Evolutionary conservation across 495 filamentous ascomycete species (phyloP).

Genomic region (Hypomontagnella monticulosa): DNA sequence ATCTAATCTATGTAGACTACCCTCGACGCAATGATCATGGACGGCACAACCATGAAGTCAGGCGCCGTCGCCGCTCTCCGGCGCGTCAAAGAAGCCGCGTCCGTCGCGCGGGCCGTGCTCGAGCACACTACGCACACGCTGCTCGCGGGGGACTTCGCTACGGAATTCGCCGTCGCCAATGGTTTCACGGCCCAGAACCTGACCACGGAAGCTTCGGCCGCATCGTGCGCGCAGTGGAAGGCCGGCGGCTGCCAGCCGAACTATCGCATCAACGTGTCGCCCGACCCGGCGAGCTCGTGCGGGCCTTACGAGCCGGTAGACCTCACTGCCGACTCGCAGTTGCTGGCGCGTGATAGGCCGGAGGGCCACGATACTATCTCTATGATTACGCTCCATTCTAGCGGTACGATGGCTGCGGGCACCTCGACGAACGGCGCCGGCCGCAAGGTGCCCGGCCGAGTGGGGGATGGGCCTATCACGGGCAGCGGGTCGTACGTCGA

Average conservation of each 20-base stretch:
- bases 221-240: slow-evolving; percentile 51
- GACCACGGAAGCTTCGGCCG: slow-evolving; percentile 47
- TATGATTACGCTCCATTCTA: slow-evolving; percentile 52
- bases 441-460: slow-evolving; percentile 58
- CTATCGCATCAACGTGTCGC: slow-evolving; percentile 53
- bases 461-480: slow-evolving; percentile 60
- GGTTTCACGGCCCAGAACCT: slow-evolving; percentile 55
- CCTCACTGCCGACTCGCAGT: slow-evolving; percentile 4
- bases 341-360: not conserved
- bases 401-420: slow-evolving; percentile 56
- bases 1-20: slow-evolving; percentile 46
- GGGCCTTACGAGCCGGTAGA: slow-evolving; percentile 52
- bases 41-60: slow-evolving; percentile 55
- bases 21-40: slow-evolving; percentile 58
- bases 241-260: slow-evolving; percentile 50
- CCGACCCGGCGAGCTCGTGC: slow-evolving; percentile 48
- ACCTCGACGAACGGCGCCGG: slow-evolving; percentile 60
- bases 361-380: slow-evolving; percentile 59
- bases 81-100: slow-evolving; percentile 53
- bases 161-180: slow-evolving; percentile 55
- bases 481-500: slow-evolving; percentile 61
- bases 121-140: slow-evolving; percentile 57
- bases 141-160: slow-evolving; percentile 57
- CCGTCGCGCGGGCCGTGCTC: slow-evolving; percentile 57
- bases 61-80: slow-evolving; percentile 58